Base-by-base conservation (phyloP, 2,329 filamentous ascomycete species). In the Talaromyces amestolkiae region DNA sequence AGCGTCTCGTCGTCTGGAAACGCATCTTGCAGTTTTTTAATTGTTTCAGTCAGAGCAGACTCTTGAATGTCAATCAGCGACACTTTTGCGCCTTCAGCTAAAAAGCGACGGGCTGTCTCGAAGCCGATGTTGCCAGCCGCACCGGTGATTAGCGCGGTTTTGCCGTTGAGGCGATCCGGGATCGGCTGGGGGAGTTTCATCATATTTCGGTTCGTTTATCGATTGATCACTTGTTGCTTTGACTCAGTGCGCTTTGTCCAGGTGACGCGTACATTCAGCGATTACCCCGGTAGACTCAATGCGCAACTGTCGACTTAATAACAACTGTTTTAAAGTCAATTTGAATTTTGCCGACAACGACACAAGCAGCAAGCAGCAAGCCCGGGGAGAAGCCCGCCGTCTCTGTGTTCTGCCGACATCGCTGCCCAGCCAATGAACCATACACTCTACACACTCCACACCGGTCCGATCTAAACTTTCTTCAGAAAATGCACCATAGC, bases 21-120 rank as follows among this genome's bases (percentile, higher is more conserved):
- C 5, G 51, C 13, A 41, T 59, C 62, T 35, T 47, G 41, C 22
- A 63, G 22, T 35, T 70, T 70, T 60, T 70, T 70, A 6, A 71
- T 70, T 2, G 66, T 69, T 22, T 74, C 71, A 41, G 61, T 68
- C 67, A 64, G 15, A 10, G 54, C 35, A 7, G 43, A 53, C 13
- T 22, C 54, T 19, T 73, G 69, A 66, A 76, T 75, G 64, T 79
- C 77, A 58, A 79, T 70, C 5, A 79, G 69, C 13, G 71, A 72
- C 39, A 79, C 74, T 22, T 74, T 77, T 31, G 77, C 77, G 33
- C 76, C 77, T 59, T 78, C 77, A 17, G 73, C 69, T 0, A 79
- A 68, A 53, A 78, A 70, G 6, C 77, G 71, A 4, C 71, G 69
- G 19, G 75, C 76, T 8, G 75, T 76, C 68, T 77, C 75, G 15